phyloP scores from a whole-genome alignment of 2,329 filamentous ascomycete genomes.

The Mycocentrospora acerina region DNA sequence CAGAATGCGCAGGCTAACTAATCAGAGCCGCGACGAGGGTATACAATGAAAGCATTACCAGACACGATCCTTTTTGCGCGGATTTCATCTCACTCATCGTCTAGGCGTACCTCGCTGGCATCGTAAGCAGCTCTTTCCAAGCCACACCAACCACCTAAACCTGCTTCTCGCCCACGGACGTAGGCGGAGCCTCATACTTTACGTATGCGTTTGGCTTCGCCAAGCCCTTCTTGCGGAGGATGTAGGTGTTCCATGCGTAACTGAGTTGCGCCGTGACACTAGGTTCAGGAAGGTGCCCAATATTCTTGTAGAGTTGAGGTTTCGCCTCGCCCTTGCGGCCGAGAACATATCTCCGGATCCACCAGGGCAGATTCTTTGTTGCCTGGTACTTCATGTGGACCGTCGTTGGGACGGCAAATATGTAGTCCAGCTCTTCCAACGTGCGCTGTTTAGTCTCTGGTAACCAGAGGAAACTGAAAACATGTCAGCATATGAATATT shows the following conservation, averaged over 20 bases:
- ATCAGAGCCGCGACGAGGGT: constrained; percentile 4
- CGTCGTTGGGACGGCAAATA: constrained; percentile 50
- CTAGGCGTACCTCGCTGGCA: not conserved
- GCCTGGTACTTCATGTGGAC: constrained; percentile 43
- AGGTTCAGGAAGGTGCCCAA: constrained; percentile 15
- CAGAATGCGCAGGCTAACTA: constrained; percentile 5
- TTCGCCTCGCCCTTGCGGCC: constrained; percentile 38
- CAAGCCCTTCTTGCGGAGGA: constrained; percentile 21
- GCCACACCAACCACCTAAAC: constrained; percentile 3
- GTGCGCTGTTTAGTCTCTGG: constrained; percentile 52
- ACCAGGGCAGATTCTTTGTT: constrained; percentile 45
- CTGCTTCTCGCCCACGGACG: constrained; percentile 17
- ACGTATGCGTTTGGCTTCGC: constrained; percentile 17
- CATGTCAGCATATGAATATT: constrained; percentile 4
- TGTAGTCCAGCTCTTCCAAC: constrained; percentile 53
- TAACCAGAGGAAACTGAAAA: constrained; percentile 55
- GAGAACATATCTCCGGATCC: constrained; percentile 49
- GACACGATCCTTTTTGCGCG: not conserved
- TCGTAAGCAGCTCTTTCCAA: too few relatives aligned
- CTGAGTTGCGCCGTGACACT: constrained; percentile 22
- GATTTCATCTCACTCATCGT: not conserved
- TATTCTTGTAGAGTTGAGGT: constrained; percentile 44
- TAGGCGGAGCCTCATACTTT: constrained; percentile 6
- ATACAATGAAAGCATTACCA: constrained; percentile 7
- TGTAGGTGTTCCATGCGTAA: constrained; percentile 20